Percentiles rank a stretch among this genome's conserved stretches.
Evolutionary conservation across 257 asterid genomes (phyloP).

Genomic region (Echium plantagineum): DNA sequence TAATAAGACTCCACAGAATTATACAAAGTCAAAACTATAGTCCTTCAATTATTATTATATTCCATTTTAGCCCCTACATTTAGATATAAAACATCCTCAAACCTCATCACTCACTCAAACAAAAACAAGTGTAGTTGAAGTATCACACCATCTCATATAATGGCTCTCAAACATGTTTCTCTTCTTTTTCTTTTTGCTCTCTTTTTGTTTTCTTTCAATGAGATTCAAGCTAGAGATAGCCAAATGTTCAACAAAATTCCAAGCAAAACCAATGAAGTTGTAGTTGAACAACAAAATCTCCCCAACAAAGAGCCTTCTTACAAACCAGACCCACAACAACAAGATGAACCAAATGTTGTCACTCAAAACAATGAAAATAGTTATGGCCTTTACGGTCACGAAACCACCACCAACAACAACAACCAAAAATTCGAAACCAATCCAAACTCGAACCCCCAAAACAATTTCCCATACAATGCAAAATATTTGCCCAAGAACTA

Average conservation of each 20-base stretch:
- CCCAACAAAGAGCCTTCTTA: slow-evolving; percentile 8
- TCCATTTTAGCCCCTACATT: too few relatives aligned
- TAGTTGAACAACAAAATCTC: background rate
- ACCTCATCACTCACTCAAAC: too few relatives aligned
- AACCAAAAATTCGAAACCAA: too few relatives aligned
- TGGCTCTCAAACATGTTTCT: slow-evolving; percentile 32
- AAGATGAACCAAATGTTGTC: slow-evolving; percentile 28
- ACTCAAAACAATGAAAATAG: slow-evolving; percentile 26
- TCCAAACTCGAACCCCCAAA: too few relatives aligned
- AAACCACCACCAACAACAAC: slow-evolving; percentile 8
- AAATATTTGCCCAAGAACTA: slow-evolving; percentile 46
- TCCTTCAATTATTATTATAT: too few relatives aligned
- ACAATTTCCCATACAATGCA: background rate
- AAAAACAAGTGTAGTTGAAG: too few relatives aligned
- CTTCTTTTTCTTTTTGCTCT: slow-evolving; percentile 22
- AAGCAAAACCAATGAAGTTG: slow-evolving; percentile 19
- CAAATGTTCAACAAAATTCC: slow-evolving; percentile 46
- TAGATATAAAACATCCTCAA: too few relatives aligned
- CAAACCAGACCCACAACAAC: slow-evolving; percentile 1
- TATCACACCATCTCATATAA: background rate
- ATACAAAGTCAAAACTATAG: too few relatives aligned
- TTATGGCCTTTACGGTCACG: slow-evolving; percentile 55
- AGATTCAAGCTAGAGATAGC: slow-evolving; percentile 40
- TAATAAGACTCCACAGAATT: too few relatives aligned
- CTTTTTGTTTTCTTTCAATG: slow-evolving; percentile 14